A percentile compares a stretch with the other conserved stretches of the same genome.
phyloP scores from a whole-genome alignment of 768 basidiomycete species.

The Boletus fagicola region DNA sequence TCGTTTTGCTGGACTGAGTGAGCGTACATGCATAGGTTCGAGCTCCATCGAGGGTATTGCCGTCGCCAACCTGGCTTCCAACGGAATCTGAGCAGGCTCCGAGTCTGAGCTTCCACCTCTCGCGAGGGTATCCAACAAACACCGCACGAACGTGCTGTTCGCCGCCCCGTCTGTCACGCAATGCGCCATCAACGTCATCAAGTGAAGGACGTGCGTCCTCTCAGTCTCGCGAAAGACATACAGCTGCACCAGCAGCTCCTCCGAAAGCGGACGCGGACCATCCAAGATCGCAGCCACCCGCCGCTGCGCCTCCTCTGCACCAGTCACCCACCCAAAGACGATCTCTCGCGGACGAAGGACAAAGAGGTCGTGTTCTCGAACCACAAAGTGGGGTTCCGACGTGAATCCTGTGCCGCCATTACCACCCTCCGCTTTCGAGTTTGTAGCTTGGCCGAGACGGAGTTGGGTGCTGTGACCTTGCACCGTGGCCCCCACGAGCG shows the following conservation, averaged over 20 bases:
- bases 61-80: slow-evolving; percentile 43
- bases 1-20: slow-evolving; percentile 35
- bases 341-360: slow-evolving; percentile 40
- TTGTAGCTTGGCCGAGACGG: background rate
- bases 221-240: slow-evolving; percentile 41
- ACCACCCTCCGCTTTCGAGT: background rate
- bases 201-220: slow-evolving; percentile 35
- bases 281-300: slow-evolving; percentile 32
- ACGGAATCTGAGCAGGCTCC: slow-evolving; percentile 17
- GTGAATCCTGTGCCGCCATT: background rate
- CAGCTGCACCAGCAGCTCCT: slow-evolving; percentile 41
- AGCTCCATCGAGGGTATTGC: slow-evolving; percentile 40
- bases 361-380: slow-evolving; percentile 38
- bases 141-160: slow-evolving; percentile 40
- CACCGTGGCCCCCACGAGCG: slow-evolving; percentile 46
- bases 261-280: slow-evolving; percentile 40
- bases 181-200: slow-evolving; percentile 47
- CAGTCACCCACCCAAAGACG: slow-evolving; percentile 32
- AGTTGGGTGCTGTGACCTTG: slow-evolving; percentile 13
- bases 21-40: slow-evolving; percentile 28
- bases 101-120: background rate
- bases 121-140: slow-evolving; percentile 44
- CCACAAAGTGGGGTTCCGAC: slow-evolving; percentile 35
- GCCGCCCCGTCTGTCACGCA: slow-evolving; percentile 50
- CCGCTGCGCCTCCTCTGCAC: slow-evolving; percentile 35